Evolutionary conservation across 768 basidiomycete species (phyloP).

Genomic region (Leccinum aurantiacum): DNA sequence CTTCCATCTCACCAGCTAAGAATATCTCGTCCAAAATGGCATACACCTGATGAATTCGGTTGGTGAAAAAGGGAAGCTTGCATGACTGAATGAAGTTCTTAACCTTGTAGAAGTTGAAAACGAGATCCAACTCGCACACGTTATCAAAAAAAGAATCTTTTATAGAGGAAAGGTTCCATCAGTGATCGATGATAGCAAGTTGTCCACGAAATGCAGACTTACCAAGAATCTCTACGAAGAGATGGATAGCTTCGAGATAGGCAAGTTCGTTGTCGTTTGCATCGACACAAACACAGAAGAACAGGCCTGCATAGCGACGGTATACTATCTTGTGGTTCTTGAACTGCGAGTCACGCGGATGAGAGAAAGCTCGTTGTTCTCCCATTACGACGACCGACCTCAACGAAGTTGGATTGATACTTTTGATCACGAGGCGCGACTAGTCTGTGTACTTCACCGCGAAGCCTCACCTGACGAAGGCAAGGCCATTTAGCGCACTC

Average conservation of each 20-base stretch:
- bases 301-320: slow-evolving; percentile 93
- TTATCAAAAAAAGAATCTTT: slow-evolving; percentile 98
- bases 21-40: slow-evolving; percentile 98
- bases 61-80: slow-evolving; percentile 7
- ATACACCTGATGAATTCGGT: slow-evolving; percentile 64
- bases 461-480: slow-evolving; percentile 70
- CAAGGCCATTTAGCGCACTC: slow-evolving; percentile 2
- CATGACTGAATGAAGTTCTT: background rate
- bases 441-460: slow-evolving; percentile 94
- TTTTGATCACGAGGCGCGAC: slow-evolving; percentile 98
- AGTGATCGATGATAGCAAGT: background rate
- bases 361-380: background rate
- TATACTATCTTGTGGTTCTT: slow-evolving; percentile 98
- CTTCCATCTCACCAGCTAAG: slow-evolving; percentile 96
- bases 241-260: slow-evolving; percentile 95
- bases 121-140: slow-evolving; percentile 95
- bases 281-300: slow-evolving; percentile 97
- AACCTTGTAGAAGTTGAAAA: slow-evolving; percentile 99
- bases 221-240: slow-evolving; percentile 98
- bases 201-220: slow-evolving; percentile 25
- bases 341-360: slow-evolving; percentile 55
- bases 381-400: slow-evolving; percentile 54
- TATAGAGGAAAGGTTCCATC: background rate
- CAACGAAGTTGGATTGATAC: slow-evolving; percentile 98
- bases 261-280: slow-evolving; percentile 98